Conservation (phyloP, 2,329 filamentous ascomycete species). For the Colletotrichum simmondsii region DNA sequence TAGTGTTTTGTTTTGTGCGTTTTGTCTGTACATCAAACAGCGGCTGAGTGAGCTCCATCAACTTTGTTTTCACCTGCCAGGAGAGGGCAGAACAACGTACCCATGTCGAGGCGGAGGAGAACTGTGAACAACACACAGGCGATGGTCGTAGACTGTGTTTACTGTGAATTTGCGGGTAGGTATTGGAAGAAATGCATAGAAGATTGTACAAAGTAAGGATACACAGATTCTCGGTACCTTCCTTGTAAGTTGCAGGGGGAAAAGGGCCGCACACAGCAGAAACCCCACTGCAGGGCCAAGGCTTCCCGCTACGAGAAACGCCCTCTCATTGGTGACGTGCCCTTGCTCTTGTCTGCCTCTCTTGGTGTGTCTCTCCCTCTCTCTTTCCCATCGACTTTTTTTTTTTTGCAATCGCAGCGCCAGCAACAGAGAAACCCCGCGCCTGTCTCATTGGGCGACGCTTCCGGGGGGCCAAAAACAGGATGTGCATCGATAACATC, state of each 20-base stretch:
- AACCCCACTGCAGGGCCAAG: constrained; percentile 5
- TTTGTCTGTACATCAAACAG: constrained; percentile 6
- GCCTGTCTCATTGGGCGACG: constrained; percentile 27
- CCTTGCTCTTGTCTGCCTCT: background rate
- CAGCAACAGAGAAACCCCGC: constrained; percentile 17
- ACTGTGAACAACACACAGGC: no score
- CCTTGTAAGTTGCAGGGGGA: background rate
- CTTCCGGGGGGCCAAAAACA: constrained; percentile 29
- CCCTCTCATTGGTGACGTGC: background rate
- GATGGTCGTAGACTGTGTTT: no score
- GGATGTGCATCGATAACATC: constrained; percentile 34
- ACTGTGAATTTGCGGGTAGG: background rate
- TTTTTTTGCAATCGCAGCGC: background rate
- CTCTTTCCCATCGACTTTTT: background rate
- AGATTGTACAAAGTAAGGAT: background rate
- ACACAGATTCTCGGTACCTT: background rate
- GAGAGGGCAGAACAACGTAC: background rate
- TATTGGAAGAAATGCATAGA: background rate
- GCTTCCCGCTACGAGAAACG: background rate
- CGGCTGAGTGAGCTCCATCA: constrained; percentile 4
- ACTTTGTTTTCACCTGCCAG: constrained; percentile 7
- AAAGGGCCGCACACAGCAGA: constrained; percentile 1
- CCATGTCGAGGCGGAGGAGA: constrained; percentile 2
- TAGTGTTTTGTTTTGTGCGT: background rate
- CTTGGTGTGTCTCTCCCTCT: background rate